Evolutionary conservation across 2,329 filamentous ascomycete genomes (phyloP), one percentile per base, ranked within the genome.

Genomic region (Trichoderma afroharzianum): DNA sequence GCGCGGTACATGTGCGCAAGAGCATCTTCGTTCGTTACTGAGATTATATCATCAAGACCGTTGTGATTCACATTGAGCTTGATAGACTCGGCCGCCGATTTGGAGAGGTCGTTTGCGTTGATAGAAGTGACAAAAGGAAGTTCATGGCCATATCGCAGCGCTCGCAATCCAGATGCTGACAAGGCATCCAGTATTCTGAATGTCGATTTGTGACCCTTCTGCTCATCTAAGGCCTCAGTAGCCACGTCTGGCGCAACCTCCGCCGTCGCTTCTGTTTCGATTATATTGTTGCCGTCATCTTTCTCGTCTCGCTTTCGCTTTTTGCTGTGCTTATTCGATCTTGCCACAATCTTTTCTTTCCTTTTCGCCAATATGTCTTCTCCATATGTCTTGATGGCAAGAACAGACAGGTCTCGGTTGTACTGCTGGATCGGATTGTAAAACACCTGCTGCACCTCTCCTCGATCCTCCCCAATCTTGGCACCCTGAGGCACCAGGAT

Each of bases 381-480:
- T 1, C 93, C 93, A 80, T 95, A 97, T 0, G 93, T 92, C 78
- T 93, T 93, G 80, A 99, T 97, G 1, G 94, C 94, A 15, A 99
- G 87, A 30, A 98, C 93, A 73, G 94, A 98, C 75, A 99, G 83
- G 79, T 99, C 96, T 61, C 97, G 92, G 82, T 99, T 99, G 86
- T 98, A 99, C 80, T 99, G 96, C 80, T 99, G 96, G 69, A 99
- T 98, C 0, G 96, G 95, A 77, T 99, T 99, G 87, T 99, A 99
- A 79, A 99, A 99, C 70, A 99, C 97, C 77, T 95, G 92, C 76
- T 91, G 88, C 50, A 90, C 85, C 76, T 89, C 86, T 66, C 90
- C 87, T 72, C 87, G 84, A 77, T 89, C 87, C 71, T 85, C 81
- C 7, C 80, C 79, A 71, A 82, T 80, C 76, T 81, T 83, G 26